phyloP scores from a whole-genome alignment of 2,329 filamentous ascomycete genomes.

The Byssochlamys sp. region DNA sequence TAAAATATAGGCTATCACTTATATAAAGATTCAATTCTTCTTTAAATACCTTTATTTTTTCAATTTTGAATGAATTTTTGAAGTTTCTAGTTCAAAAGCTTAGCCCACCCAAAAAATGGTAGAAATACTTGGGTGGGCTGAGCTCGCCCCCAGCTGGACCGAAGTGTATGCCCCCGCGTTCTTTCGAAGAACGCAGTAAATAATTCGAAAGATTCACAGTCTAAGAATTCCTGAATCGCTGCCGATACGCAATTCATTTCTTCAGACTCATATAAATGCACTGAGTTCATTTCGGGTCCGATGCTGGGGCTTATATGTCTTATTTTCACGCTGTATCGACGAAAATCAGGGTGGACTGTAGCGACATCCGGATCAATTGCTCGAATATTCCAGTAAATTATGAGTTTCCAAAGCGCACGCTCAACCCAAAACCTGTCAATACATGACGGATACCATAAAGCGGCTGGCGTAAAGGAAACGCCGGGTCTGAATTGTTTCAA shows the following conservation, averaged over 20 bases:
- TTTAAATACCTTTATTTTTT: too few species aligned
- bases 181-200: neutral
- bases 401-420: slow-evolving; percentile 2
- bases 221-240: neutral
- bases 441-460: slow-evolving; percentile 5
- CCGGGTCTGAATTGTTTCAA: neutral
- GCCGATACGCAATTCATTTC: neutral
- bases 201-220: neutral
- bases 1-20: too few species aligned
- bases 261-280: neutral
- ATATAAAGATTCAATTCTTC: too few species aligned
- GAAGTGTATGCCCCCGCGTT: too few species aligned
- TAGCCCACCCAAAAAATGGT: too few species aligned
- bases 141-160: too few species aligned
- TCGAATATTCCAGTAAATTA: slow-evolving; percentile 5
- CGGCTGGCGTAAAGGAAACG: slow-evolving; percentile 1
- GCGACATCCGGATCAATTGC: neutral
- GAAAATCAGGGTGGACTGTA: neutral
- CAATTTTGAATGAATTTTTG: too few species aligned
- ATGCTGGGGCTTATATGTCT: neutral
- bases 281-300: neutral
- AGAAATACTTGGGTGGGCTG: too few species aligned
- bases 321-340: neutral
- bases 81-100: too few species aligned
- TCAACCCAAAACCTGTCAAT: slow-evolving; percentile 3